phyloP scores from a whole-genome alignment of 805 yeast genomes.

The Candida dajiaensis region DNA sequence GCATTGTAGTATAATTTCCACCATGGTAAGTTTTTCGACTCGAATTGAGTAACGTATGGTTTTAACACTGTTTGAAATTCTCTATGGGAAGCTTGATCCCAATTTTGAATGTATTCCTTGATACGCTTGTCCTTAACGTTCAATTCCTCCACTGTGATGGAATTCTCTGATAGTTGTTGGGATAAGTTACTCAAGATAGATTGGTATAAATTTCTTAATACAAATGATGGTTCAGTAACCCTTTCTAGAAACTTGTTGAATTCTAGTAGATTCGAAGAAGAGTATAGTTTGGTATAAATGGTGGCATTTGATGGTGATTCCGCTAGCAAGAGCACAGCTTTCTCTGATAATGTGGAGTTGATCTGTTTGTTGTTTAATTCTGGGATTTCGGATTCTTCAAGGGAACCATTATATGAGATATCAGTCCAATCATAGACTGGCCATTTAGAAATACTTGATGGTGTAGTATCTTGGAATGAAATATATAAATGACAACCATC shows the following conservation, averaged over 20 bases:
- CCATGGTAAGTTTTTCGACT: constrained; percentile 24
- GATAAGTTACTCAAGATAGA: constrained; percentile 12
- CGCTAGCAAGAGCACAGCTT: constrained; percentile 18
- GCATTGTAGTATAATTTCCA: constrained; percentile 28
- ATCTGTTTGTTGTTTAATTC: constrained; percentile 20
- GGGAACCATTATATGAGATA: constrained; percentile 1
- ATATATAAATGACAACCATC: constrained; percentile 29
- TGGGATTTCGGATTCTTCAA: constrained; percentile 1
- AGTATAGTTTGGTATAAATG: constrained; percentile 20
- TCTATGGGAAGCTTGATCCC: constrained; percentile 26
- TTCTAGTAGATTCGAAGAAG: constrained; percentile 18
- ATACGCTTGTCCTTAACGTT: constrained; percentile 11
- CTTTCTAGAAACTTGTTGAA: constrained; percentile 12
- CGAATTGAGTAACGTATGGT: constrained; percentile 23
- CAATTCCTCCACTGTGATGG: constrained; percentile 18
- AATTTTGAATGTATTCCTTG: constrained; percentile 19
- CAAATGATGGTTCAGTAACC: constrained; percentile 13
- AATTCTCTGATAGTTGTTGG: constrained; percentile 14
- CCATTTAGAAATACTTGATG: constrained; percentile 10
- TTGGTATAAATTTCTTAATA: constrained; percentile 13
- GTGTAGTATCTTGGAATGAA: constrained; percentile 12
- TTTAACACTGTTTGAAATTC: constrained; percentile 25
- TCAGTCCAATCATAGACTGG: constrained; percentile 18
- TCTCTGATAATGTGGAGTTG: constrained; percentile 19
- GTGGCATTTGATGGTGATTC: constrained; percentile 26